Base-by-base conservation (phyloP, 2,329 filamentous ascomycete genomes). In the Pestalotiopsis sp. region DNA sequence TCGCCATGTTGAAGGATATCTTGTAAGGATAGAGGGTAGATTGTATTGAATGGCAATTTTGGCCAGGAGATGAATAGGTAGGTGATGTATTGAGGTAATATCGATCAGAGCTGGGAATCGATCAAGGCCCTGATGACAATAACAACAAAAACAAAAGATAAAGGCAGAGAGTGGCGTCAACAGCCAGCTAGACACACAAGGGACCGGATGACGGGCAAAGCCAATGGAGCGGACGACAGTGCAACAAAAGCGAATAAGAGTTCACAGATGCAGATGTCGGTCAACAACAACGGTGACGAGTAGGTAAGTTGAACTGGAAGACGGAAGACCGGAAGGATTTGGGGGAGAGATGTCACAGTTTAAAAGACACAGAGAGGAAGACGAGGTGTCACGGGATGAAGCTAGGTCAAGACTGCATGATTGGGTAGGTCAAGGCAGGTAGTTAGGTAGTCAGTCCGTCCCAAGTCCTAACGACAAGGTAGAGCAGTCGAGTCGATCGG, bases 1-100 rank as follows among this genome's bases (percentile, higher is more conserved):
- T 74, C 27, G 76, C 70, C 76, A 78, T 78, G 2, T 68, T 65
- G 23, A 60, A 45, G 25, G 13, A 40, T 56, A 31, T 58, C 36
- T 23, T 36, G 31, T 36, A 36, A 36, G 31, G 40, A 59, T 25
- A 11, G 64, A 23, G n/a, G 45, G 7, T 20, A 12, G 52, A 23
- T 17, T 17, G 40, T 14, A 31, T 57, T 27, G 20, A 20, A 5
- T 25, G n/a, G 2, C 40, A 25, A n/a, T 23, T 27, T 2, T 3
- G 40, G 23, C 6, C 7, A 31, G n/a, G 41, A 65, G 41, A 52
- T 13, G 41, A 20, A 52, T 12, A 27, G 41, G 49, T 7, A 25
- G 23, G 5, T 20, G 40, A 31, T 36, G 45, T n/a, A n/a, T 3
- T 52, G 45, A 52, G 17, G 45, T n/a, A 20, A n/a, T n/a, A 11